Evolutionary conservation across 306 rosid species (phyloP).

Genomic region (Hippophae tibetana): DNA sequence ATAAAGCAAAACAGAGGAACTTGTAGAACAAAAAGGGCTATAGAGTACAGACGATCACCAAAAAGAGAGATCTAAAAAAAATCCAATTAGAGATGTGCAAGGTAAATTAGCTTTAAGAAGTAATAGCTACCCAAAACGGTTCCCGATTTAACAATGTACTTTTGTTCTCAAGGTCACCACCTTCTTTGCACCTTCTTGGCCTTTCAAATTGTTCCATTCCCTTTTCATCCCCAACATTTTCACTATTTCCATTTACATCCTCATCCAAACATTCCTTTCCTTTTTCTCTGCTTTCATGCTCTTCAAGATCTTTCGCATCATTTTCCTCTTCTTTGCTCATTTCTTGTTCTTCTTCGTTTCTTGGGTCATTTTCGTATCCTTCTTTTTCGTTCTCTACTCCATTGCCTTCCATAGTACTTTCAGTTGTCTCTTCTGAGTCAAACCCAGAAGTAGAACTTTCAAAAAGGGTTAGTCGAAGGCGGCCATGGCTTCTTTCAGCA

Average conservation of each 20-base stretch:
- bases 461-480: slow-evolving; percentile 56
- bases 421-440: slow-evolving; percentile 20
- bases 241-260: slow-evolving; percentile 11
- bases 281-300: not conserved
- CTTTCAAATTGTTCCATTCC: slow-evolving; percentile 39
- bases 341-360: slow-evolving; percentile 7
- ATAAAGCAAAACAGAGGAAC: slow-evolving; percentile 8
- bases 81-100: not conserved
- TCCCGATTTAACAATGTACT: slow-evolving; percentile 37
- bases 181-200: slow-evolving; percentile 46
- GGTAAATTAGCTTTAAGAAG: slow-evolving; percentile 27
- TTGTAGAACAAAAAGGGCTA: slow-evolving; percentile 9
- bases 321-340: slow-evolving; percentile 8
- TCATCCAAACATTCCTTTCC: slow-evolving; percentile 7
- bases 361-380: not conserved
- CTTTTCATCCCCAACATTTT: slow-evolving; percentile 20
- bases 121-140: slow-evolving; percentile 38
- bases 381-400: slow-evolving; percentile 6
- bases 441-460: slow-evolving; percentile 18
- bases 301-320: not conserved
- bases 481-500: slow-evolving; percentile 74
- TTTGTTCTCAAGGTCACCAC: slow-evolving; percentile 36
- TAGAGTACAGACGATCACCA: slow-evolving; percentile 19
- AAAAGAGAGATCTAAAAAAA: slow-evolving; percentile 9
- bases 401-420: slow-evolving; percentile 12